Conservation (phyloP, 257 asterid species). For the Nicotiana sylvestris region DNA sequence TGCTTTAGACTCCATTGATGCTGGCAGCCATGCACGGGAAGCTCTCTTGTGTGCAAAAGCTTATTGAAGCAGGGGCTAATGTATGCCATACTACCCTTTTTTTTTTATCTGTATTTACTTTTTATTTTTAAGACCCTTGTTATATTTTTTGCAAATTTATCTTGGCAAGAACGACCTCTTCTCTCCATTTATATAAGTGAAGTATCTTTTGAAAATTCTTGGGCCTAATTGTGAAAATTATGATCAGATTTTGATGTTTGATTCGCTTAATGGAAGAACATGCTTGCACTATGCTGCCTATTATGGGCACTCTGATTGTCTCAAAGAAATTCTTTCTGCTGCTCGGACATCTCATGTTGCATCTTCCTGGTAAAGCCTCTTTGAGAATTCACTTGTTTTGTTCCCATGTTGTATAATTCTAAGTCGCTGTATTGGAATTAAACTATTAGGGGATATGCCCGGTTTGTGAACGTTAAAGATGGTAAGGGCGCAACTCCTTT, state of each 20-base stretch:
- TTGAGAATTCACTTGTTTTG: background rate
- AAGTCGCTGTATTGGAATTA: background rate
- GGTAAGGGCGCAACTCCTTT: constrained; percentile 93
- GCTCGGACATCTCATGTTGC: constrained; percentile 80
- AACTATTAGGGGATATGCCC: constrained; percentile 70
- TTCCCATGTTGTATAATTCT: background rate
- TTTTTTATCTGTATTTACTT: background rate
- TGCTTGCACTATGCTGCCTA: constrained; percentile 97
- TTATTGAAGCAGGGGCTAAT: constrained; percentile 90
- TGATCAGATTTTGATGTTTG: constrained; percentile 83
- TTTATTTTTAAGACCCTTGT: background rate
- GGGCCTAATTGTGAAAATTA: constrained; percentile 15
- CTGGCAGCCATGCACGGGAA: constrained; percentile 99
- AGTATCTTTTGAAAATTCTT: background rate
- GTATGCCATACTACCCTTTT: constrained; percentile 34
- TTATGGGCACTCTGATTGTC: constrained; percentile 83
- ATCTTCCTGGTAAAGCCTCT: constrained; percentile 63
- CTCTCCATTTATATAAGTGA: no score
- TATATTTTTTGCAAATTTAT: background rate
- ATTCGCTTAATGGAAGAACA: constrained; percentile 79
- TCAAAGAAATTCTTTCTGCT: constrained; percentile 60
- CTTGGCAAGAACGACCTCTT: no score
- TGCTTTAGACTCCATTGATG: constrained; percentile 90
- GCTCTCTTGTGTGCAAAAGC: constrained; percentile 71
- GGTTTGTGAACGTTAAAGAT: constrained; percentile 90